These are phyloP conservation scores for Crithidia brevicula DNA, from an alignment of 208 protist species.

Conservation along the genomic window DNA sequence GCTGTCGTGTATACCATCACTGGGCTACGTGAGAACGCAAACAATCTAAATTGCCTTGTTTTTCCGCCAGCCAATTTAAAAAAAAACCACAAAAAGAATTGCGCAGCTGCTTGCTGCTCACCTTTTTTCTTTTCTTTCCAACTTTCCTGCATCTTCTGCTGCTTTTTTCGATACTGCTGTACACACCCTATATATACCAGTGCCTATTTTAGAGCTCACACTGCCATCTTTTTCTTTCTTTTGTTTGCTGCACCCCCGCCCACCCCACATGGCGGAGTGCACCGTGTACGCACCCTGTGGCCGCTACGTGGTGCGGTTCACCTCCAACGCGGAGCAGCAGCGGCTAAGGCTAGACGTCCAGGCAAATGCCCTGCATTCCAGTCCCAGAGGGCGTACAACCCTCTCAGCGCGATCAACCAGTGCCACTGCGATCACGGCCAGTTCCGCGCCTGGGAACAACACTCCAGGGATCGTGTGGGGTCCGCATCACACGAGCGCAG, in stretches of 20 bases:
- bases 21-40: too few relatives aligned
- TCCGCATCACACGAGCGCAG: neutral
- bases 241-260: neutral
- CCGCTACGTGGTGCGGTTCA: conserved; percentile 67
- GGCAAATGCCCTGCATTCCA: conserved; percentile 16
- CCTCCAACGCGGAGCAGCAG: conserved; percentile 24
- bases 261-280: conserved; percentile 48
- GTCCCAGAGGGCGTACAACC: neutral
- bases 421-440: too few relatives aligned
- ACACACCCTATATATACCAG: too few relatives aligned
- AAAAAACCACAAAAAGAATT: too few relatives aligned
- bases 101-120: too few relatives aligned
- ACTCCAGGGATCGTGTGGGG: conserved; percentile 1
- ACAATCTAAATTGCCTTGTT: too few relatives aligned
- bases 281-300: conserved; percentile 77
- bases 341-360: conserved; percentile 39
- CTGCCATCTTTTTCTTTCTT: neutral
- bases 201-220: neutral
- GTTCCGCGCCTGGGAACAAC: neutral
- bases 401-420: too few relatives aligned
- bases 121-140: too few relatives aligned
- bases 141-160: too few relatives aligned
- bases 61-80: too few relatives aligned
- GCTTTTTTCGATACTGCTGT: neutral
- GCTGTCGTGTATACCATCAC: too few relatives aligned